These are phyloP conservation scores for Gaertneriomyces sp. DNA, from an alignment of 192 early-diverging fungal genomes.

Conservation along the genomic window DNA sequence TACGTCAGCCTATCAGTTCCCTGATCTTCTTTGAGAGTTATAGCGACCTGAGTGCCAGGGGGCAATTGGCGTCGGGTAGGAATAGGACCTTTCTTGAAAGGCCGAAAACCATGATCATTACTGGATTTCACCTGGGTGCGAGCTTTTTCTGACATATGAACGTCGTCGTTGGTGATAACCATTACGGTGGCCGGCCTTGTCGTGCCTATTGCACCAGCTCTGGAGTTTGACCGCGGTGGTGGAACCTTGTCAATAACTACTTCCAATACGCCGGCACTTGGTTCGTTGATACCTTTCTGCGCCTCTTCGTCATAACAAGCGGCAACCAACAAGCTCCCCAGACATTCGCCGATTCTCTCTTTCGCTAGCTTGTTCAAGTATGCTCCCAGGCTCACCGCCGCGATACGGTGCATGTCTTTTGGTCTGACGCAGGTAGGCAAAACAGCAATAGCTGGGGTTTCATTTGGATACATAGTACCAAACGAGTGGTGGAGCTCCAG, in stretches of 20 bases:
- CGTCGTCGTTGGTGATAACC: background rate
- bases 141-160: background rate
- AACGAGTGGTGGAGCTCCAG: slow-evolving; percentile 34
- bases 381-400: slow-evolving; percentile 21
- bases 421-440: too few relatives aligned
- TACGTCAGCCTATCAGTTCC: slow-evolving; percentile 30
- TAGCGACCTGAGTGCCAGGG: slow-evolving; percentile 25
- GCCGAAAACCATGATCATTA: too few relatives aligned
- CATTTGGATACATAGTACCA: slow-evolving; percentile 32
- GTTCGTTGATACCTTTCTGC: slow-evolving; percentile 9
- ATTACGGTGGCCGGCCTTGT: background rate
- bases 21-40: slow-evolving; percentile 42
- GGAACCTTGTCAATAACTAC: background rate
- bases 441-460: slow-evolving; percentile 19
- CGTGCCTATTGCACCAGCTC: background rate
- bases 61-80: slow-evolving; percentile 8
- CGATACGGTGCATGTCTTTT: too few relatives aligned
- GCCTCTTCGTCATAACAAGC: slow-evolving; percentile 25
- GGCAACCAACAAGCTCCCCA: slow-evolving; percentile 20
- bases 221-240: background rate
- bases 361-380: slow-evolving; percentile 13
- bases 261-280: background rate
- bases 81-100: background rate
- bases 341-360: slow-evolving; percentile 23
- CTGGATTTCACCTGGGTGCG: background rate